Percentiles rank a stretch among this genome's conserved stretches.
Conservation (phyloP, 257 asterid genomes). For the Scutellaria baicalensis region DNA sequence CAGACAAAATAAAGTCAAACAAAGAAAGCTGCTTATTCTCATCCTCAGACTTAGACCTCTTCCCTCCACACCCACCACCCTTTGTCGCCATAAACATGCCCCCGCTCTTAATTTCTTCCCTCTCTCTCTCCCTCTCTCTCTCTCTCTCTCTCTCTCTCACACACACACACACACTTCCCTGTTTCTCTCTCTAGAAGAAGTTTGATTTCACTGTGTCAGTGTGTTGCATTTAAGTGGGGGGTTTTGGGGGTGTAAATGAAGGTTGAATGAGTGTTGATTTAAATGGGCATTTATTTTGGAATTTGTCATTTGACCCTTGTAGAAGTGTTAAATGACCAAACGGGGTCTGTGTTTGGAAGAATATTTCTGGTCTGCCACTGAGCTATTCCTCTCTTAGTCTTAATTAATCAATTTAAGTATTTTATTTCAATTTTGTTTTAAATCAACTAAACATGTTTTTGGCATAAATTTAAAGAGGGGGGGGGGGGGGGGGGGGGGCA, state of each 20-base stretch:
- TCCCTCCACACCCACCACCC: conserved; percentile 43
- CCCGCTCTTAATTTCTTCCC: too few relatives aligned
- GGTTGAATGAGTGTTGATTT: background rate
- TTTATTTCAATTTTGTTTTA: background rate
- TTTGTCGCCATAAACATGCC: conserved; percentile 37
- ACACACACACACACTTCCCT: too few relatives aligned
- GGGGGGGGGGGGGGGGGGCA: too few relatives aligned
- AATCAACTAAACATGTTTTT: too few relatives aligned
- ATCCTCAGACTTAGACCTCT: conserved; percentile 25
- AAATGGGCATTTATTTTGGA: conserved; percentile 56
- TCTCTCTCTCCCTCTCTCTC: too few relatives aligned
- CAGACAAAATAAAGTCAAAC: conserved; percentile 48
- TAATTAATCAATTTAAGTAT: background rate
- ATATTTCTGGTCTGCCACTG: conserved; percentile 20
- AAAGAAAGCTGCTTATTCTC: conserved; percentile 37
- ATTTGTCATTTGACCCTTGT: background rate
- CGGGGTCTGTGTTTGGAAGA: background rate
- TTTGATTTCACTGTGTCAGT: background rate
- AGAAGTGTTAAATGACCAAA: background rate
- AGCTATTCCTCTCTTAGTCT: background rate
- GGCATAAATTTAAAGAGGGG: too few relatives aligned
- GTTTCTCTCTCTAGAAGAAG: conserved; percentile 1
- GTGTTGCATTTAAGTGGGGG: conserved; percentile 16
- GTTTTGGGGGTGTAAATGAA: background rate
- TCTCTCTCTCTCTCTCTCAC: too few relatives aligned